These are phyloP conservation scores for Tulasnella sp. DNA, from an alignment of 768 basidiomycete genomes.

Conservation along the genomic window DNA sequence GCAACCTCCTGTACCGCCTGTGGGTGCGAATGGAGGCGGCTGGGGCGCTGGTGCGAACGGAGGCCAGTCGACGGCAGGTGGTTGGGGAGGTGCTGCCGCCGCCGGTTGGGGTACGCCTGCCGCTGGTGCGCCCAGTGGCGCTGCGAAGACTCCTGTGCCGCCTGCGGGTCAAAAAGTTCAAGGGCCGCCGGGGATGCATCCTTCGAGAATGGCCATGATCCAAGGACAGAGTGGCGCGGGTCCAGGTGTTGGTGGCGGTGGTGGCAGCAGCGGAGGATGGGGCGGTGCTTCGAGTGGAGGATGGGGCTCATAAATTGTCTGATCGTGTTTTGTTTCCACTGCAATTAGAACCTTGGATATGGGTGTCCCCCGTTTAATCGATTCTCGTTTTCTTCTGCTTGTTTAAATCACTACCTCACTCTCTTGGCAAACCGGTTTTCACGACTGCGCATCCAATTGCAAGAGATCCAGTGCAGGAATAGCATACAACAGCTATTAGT, in stretches of 20 bases:
- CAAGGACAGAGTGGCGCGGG: conserved; percentile 33
- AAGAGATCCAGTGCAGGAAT: too few species aligned
- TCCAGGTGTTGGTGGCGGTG: conserved; percentile 25
- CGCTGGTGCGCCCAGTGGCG: conserved; percentile 31
- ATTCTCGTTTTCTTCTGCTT: too few species aligned
- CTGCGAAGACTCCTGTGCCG: conserved; percentile 34
- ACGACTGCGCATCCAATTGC: too few species aligned
- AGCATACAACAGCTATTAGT: too few species aligned
- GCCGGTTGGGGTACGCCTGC: conserved; percentile 21
- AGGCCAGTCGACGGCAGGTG: conserved; percentile 26
- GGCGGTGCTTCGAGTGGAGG: background rate
- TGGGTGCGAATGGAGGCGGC: background rate
- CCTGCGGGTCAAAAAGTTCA: conserved; percentile 33
- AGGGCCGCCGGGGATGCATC: conserved; percentile 52
- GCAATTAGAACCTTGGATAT: too few species aligned
- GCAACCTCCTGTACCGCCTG: conserved; percentile 24
- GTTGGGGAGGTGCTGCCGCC: conserved; percentile 17
- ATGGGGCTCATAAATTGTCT: background rate
- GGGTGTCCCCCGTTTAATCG: too few species aligned
- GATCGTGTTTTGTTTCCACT: too few species aligned
- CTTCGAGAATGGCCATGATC: conserved; percentile 54
- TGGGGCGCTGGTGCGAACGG: conserved; percentile 32
- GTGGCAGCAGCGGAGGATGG: background rate
- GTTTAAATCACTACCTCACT: too few species aligned
- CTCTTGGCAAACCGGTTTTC: too few species aligned